Evolutionary conservation across 1,139 yeast genomes (phyloP), one percentile per base, ranked within the genome.

Genomic region (Magnusiomyces clavatus): DNA sequence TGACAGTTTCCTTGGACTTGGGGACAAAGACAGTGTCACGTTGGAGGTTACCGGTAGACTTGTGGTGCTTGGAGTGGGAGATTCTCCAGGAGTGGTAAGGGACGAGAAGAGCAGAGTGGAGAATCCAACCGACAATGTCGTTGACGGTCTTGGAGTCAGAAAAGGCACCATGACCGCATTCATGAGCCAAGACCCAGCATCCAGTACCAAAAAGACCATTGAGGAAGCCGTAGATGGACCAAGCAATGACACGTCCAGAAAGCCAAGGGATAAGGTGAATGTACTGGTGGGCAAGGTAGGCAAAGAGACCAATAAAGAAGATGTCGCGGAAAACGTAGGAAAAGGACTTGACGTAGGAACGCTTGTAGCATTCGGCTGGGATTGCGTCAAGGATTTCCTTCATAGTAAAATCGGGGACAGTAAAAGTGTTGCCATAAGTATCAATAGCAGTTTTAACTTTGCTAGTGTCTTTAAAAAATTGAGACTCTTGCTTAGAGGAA

Each of bases 71-170:
- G 50, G 86, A 78, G 69, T 86, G 95, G 48, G 86, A 75, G 65
- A 78, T 81, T 66, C 86, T 83, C 95, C 95, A 86, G 5, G 92
- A 83, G 66, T 86, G 86, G 72, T 83, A 86, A 46, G 95, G 95
- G 54, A 86, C 95, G 58, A 86, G 69, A 63, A 83, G 74, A 64
- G 79, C 81, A 39, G 94, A 84, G 71, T 86, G 95, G 56, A 86
- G 72, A 39, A 83, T 71, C 95, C 95, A 86, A 51, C 95, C 95
- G 49, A 83, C 82, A 48, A 78, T 68, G 67, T 86, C 92, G 67
- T 86, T 86, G 57, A 86, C 77, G 65, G 73, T 67, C 58, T 77
- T 77, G 64, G 81, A 82, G 62, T 85, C 88, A 29, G 86, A 79
- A 64, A 86, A 86, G 35, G 95, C 95, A 54, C 82, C 84, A 69